These are phyloP conservation scores for Thelonectria olida DNA, from an alignment of 2,329 filamentous ascomycete genomes.

Conservation along the genomic window DNA sequence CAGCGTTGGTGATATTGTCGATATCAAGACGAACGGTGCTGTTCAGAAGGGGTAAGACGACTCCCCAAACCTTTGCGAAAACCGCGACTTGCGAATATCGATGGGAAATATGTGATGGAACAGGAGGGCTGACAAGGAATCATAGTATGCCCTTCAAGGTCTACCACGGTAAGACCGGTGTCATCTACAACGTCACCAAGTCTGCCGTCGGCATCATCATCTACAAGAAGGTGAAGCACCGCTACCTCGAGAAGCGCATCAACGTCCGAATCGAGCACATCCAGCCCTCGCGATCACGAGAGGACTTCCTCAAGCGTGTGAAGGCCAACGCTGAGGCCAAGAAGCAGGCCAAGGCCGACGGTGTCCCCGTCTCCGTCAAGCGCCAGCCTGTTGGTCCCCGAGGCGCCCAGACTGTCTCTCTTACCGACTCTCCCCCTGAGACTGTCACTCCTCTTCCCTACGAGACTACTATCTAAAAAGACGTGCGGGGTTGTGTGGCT, in stretches of 20 bases:
- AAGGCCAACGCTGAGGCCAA: slow-evolving; percentile 95
- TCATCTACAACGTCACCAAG: slow-evolving; percentile 99
- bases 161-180: slow-evolving; percentile 99
- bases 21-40: slow-evolving; percentile 98
- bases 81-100: slow-evolving; percentile 28
- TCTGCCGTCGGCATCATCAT: slow-evolving; percentile 97
- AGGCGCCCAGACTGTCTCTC: slow-evolving; percentile 80
- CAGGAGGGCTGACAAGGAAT: slow-evolving; percentile 45
- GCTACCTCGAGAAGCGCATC: slow-evolving; percentile 99
- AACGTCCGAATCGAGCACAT: slow-evolving; percentile 99
- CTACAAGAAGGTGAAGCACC: slow-evolving; percentile 99
- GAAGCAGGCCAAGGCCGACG: slow-evolving; percentile 91
- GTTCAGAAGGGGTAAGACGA: slow-evolving; percentile 90
- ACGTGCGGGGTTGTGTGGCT: slow-evolving; percentile 41
- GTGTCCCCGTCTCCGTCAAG: slow-evolving; percentile 91
- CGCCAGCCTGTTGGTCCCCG: slow-evolving; percentile 84
- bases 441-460: slow-evolving; percentile 92
- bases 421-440: slow-evolving; percentile 87
- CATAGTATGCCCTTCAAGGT: slow-evolving; percentile 97
- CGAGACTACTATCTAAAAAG: slow-evolving; percentile 94
- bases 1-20: slow-evolving; percentile 97
- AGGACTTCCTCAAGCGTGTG: slow-evolving; percentile 95
- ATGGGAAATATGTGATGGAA: slow-evolving; percentile 16
- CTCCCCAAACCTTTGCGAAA: slow-evolving; percentile 28
- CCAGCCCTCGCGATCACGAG: slow-evolving; percentile 90